phyloP scores from a whole-genome alignment of 805 yeast genomes.

The Yamadazyma sp. region DNA sequence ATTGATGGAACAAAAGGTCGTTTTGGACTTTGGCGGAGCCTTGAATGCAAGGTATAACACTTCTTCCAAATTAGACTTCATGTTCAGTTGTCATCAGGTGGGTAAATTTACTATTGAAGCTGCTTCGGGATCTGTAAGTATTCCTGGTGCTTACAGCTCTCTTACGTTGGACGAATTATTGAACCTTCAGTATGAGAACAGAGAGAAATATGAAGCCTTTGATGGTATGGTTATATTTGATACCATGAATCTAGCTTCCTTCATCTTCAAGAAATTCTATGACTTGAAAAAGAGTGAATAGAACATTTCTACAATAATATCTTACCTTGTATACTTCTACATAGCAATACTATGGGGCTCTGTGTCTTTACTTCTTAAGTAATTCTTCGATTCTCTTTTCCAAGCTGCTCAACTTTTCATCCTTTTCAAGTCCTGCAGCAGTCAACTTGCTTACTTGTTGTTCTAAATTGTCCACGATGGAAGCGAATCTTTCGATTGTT shows the following conservation, averaged over 20 bases:
- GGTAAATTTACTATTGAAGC: slow-evolving; percentile 77
- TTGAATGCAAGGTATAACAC: slow-evolving; percentile 39
- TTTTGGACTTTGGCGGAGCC: slow-evolving; percentile 59
- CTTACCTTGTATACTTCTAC: no score
- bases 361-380: slow-evolving; percentile 42
- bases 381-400: slow-evolving; percentile 63
- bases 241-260: slow-evolving; percentile 63
- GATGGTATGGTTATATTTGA: slow-evolving; percentile 68
- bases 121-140: slow-evolving; percentile 67
- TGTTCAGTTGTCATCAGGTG: slow-evolving; percentile 71
- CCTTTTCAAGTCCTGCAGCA: slow-evolving; percentile 60
- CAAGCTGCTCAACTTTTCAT: slow-evolving; percentile 54
- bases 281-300: slow-evolving; percentile 44
- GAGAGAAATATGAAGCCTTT: slow-evolving; percentile 53
- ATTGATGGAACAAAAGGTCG: slow-evolving; percentile 68
- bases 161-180: slow-evolving; percentile 72
- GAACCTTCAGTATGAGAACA: slow-evolving; percentile 70
- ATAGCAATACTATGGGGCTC: no score
- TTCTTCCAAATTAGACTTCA: slow-evolving; percentile 67
- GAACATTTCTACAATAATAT: no score
- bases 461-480: slow-evolving; percentile 59
- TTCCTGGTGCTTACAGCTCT: slow-evolving; percentile 55
- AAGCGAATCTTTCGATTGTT: slow-evolving; percentile 65
- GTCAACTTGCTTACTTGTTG: slow-evolving; percentile 50
- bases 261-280: slow-evolving; percentile 76